Evolutionary conservation across 2,329 filamentous ascomycete genomes (phyloP).

Genomic region (Sporothrix globosa): DNA sequence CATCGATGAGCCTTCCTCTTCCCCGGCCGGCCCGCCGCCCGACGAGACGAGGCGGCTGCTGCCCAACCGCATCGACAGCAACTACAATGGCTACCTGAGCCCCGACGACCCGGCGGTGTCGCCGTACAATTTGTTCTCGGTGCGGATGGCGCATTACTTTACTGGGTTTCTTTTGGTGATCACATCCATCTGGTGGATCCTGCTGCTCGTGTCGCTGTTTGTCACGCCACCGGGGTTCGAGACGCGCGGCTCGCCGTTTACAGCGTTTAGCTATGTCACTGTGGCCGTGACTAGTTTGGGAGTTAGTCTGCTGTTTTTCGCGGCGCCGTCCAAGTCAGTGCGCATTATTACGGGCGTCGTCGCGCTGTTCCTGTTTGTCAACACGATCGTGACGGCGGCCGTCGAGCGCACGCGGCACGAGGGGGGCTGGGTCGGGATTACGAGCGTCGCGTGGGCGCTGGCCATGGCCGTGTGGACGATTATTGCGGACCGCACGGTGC

Average conservation of each 20-base stretch:
- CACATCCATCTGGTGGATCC: constrained; percentile 88
- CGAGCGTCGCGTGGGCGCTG: constrained; percentile 78
- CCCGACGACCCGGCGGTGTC: constrained; percentile 84
- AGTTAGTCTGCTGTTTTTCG: constrained; percentile 82
- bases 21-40: background rate
- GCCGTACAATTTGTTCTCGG: constrained; percentile 92
- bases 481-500: constrained; percentile 76
- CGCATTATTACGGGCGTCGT: constrained; percentile 72
- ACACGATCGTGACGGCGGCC: constrained; percentile 77
- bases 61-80: constrained; percentile 64
- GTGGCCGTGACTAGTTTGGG: constrained; percentile 76
- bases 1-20: constrained; percentile 14
- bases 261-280: constrained; percentile 80
- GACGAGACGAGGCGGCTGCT: constrained; percentile 68
- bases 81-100: constrained; percentile 59
- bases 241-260: constrained; percentile 86
- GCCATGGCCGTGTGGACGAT: constrained; percentile 80
- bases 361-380: constrained; percentile 67
- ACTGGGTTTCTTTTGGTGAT: constrained; percentile 75
- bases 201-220: constrained; percentile 87
- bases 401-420: constrained; percentile 76
- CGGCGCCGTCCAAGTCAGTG: constrained; percentile 77
- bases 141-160: constrained; percentile 76
- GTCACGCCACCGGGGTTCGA: constrained; percentile 86
- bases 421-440: constrained; percentile 90